These are phyloP conservation scores for Piper betle DNA, from an alignment of 164 flowering plant species.

Conservation along the genomic window DNA sequence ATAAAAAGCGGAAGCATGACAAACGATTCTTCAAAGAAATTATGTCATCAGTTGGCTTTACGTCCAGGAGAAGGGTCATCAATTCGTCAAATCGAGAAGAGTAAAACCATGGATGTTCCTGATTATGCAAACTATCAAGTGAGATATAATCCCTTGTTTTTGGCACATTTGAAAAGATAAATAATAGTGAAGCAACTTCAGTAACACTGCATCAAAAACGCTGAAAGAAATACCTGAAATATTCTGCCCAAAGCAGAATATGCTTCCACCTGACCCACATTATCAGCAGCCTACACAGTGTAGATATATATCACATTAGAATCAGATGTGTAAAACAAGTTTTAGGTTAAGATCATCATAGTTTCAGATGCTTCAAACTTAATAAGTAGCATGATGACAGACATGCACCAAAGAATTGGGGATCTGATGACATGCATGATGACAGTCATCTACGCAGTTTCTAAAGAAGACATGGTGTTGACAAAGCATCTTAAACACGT, in stretches of 20 bases:
- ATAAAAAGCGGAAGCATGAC: slow-evolving; percentile 41
- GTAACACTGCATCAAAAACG: neutral
- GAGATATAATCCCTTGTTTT: neutral
- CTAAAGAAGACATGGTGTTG: neutral
- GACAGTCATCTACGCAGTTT: neutral
- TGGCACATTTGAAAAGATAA: neutral
- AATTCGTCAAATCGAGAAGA: slow-evolving; percentile 46
- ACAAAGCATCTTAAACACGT: too few species aligned
- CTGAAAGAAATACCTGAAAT: slow-evolving; percentile 40
- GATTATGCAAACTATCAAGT: slow-evolving; percentile 9
- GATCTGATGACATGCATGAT: neutral
- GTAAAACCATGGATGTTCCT: slow-evolving; percentile 68
- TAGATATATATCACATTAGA: neutral
- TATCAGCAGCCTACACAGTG: slow-evolving; percentile 29
- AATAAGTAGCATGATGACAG: neutral
- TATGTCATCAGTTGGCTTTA: slow-evolving; percentile 35
- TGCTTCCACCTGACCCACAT: slow-evolving; percentile 30
- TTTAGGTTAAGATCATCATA: neutral
- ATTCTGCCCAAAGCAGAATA: slow-evolving; percentile 51
- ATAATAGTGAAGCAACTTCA: neutral
- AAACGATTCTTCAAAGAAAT: slow-evolving; percentile 40
- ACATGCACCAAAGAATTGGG: neutral
- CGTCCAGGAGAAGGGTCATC: slow-evolving; percentile 42
- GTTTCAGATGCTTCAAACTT: neutral
- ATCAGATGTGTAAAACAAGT: neutral